A percentile compares a stretch with the other conserved stretches of the same genome.
These are phyloP conservation scores for Termitomyces sp. DNA, from an alignment of 768 basidiomycete species.

Conservation along the genomic window DNA sequence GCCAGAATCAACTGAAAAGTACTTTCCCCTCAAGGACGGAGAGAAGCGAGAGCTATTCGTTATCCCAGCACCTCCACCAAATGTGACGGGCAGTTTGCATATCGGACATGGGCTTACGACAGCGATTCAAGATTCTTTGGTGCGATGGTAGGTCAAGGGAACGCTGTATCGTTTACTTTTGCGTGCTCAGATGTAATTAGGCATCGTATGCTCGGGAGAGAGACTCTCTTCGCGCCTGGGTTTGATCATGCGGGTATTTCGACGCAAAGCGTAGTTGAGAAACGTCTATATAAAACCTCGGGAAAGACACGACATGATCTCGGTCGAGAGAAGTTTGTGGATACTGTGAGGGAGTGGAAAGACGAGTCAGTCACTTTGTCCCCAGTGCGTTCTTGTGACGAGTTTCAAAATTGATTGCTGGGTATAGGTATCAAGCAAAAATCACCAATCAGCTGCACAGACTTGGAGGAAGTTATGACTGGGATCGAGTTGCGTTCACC, in stretches of 20 bases:
- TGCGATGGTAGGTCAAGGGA: constrained; percentile 66
- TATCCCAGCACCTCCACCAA: constrained; percentile 89
- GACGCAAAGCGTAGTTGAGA: constrained; percentile 96
- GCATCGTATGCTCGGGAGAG: constrained; percentile 96
- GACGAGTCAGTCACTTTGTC: constrained; percentile 62
- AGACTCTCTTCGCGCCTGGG: constrained; percentile 85
- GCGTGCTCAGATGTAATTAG: constrained; percentile 29
- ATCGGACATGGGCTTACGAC: constrained; percentile 93
- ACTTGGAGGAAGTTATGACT: constrained; percentile 91
- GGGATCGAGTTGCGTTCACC: constrained; percentile 92
- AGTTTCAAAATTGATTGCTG: not conserved
- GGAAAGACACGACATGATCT: constrained; percentile 88
- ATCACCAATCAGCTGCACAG: constrained; percentile 87
- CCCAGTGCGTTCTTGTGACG: not conserved
- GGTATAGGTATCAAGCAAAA: constrained; percentile 76
- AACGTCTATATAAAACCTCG: constrained; percentile 76
- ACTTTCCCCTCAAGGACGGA: constrained; percentile 47
- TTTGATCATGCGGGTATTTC: constrained; percentile 99
- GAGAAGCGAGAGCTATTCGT: constrained; percentile 72
- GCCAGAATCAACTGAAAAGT: constrained; percentile 38
- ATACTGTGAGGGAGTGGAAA: constrained; percentile 94
- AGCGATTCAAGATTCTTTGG: constrained; percentile 84
- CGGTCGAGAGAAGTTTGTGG: constrained; percentile 88
- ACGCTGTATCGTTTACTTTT: not conserved
- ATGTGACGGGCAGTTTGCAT: constrained; percentile 93